Conservation (phyloP, 495 filamentous ascomycete species). For the Friedmanniomyces simplex region DNA sequence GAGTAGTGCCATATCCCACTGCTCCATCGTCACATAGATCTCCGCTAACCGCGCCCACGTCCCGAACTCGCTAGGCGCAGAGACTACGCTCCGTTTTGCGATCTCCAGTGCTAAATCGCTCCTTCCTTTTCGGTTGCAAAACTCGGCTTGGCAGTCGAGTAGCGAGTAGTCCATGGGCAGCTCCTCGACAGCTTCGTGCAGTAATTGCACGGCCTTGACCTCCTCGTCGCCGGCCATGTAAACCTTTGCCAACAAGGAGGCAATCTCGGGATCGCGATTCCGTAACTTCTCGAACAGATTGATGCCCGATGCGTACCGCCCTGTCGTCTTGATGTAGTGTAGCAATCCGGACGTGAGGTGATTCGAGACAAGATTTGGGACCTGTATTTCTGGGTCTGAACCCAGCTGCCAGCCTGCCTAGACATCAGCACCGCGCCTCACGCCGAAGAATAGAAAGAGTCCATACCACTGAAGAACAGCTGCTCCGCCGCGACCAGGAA, state of each 20-base stretch:
- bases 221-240: constrained; percentile 91
- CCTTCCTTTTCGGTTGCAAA: constrained; percentile 78
- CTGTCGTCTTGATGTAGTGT: constrained; percentile 94
- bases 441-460: background rate
- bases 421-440: background rate
- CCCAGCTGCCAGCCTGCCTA: constrained; percentile 81
- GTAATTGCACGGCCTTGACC: constrained; percentile 78
- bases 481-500: constrained; percentile 93
- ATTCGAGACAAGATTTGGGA: constrained; percentile 94
- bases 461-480: constrained; percentile 80
- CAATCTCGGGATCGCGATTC: constrained; percentile 81
- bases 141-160: constrained; percentile 87
- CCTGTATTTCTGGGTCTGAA: constrained; percentile 94
- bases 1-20: constrained; percentile 85
- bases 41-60: constrained; percentile 93
- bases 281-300: constrained; percentile 97
- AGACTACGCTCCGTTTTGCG: constrained; percentile 85
- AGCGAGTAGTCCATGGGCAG: constrained; percentile 93
- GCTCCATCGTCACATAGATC: constrained; percentile 81
- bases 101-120: constrained; percentile 81
- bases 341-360: constrained; percentile 83
- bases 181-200: constrained; percentile 79
- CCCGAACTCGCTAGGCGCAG: constrained; percentile 90
- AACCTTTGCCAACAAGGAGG: constrained; percentile 81
- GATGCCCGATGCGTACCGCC: constrained; percentile 88